Evolutionary conservation across 164 flowering plant species (phyloP).

Genomic region (Umbellularia californica): DNA sequence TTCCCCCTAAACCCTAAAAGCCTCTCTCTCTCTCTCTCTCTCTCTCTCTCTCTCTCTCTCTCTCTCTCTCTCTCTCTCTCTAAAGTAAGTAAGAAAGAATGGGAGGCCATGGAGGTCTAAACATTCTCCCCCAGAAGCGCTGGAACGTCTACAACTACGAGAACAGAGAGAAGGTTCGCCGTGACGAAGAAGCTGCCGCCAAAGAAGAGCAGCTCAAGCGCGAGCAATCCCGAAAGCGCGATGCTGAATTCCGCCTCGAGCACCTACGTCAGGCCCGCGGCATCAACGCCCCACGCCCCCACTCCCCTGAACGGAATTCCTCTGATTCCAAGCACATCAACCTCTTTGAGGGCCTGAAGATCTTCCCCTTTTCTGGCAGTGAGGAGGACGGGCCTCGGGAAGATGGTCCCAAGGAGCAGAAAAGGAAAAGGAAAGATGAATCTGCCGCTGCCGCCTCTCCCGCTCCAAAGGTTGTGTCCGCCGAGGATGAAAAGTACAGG

Average conservation of each 20-base stretch:
- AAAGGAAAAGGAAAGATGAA: slow-evolving; percentile 43
- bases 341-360: slow-evolving; percentile 74
- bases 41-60: too few relatives aligned
- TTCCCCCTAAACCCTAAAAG: too few relatives aligned
- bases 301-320: too few relatives aligned
- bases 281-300: neutral
- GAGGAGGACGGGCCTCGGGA: slow-evolving; percentile 15
- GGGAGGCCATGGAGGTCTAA: slow-evolving; percentile 99
- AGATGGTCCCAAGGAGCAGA: slow-evolving; percentile 30
- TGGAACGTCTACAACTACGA: slow-evolving; percentile 97
- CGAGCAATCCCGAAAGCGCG: slow-evolving; percentile 74
- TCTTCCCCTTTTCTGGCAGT: slow-evolving; percentile 28
- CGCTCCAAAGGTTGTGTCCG: slow-evolving; percentile 39
- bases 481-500: slow-evolving; percentile 91
- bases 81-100: slow-evolving; percentile 21
- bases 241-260: slow-evolving; percentile 71
- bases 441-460: slow-evolving; percentile 14
- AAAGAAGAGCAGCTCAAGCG: slow-evolving; percentile 90
- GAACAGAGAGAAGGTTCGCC: slow-evolving; percentile 80
- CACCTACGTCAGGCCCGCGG: slow-evolving; percentile 61
- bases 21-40: too few relatives aligned
- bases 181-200: slow-evolving; percentile 90
- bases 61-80: too few relatives aligned
- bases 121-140: slow-evolving; percentile 93
- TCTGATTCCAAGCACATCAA: slow-evolving; percentile 52